Percentiles rank a stretch among this genome's conserved stretches.
phyloP scores from a whole-genome alignment of 106 monocot genomes.

The Platanthera zijinensis region DNA sequence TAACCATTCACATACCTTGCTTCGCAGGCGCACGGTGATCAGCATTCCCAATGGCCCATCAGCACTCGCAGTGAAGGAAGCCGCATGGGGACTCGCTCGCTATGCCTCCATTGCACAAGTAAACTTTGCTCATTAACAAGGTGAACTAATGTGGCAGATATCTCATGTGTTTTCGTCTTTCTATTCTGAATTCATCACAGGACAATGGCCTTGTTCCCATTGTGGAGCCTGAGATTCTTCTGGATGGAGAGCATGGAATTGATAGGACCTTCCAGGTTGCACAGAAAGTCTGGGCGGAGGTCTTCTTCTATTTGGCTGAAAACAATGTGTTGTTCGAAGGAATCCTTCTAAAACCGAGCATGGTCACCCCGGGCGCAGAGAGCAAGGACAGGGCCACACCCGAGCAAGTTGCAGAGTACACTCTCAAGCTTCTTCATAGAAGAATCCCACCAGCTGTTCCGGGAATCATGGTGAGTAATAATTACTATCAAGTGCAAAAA shows the following conservation, averaged over 20 bases:
- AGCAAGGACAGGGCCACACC: constrained; percentile 64
- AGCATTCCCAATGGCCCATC: constrained; percentile 74
- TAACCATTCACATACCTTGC: neutral
- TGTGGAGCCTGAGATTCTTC: constrained; percentile 68
- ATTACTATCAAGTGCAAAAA: too few relatives aligned
- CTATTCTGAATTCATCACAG: constrained; percentile 18
- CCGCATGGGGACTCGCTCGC: constrained; percentile 61
- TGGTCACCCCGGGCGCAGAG: constrained; percentile 75
- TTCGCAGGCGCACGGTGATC: constrained; percentile 78
- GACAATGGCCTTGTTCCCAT: constrained; percentile 74
- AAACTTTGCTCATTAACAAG: constrained; percentile 21
- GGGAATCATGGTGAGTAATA: constrained; percentile 52
- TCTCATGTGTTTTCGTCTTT: constrained; percentile 2
- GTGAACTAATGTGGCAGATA: neutral
- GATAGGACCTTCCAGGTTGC: constrained; percentile 73
- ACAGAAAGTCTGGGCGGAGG: constrained; percentile 70
- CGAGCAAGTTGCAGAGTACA: constrained; percentile 52
- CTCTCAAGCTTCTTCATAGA: constrained; percentile 58
- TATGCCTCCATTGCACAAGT: constrained; percentile 62
- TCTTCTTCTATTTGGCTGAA: constrained; percentile 67
- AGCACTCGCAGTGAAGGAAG: constrained; percentile 65
- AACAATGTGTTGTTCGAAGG: constrained; percentile 78
- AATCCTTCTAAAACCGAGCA: constrained; percentile 75
- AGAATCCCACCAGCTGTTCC: constrained; percentile 73
- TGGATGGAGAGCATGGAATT: constrained; percentile 77